Percentiles rank a stretch among this genome's conserved stretches.
These are phyloP conservation scores for Lentinula sp. DNA, from an alignment of 768 basidiomycete species.

Conservation along the genomic window DNA sequence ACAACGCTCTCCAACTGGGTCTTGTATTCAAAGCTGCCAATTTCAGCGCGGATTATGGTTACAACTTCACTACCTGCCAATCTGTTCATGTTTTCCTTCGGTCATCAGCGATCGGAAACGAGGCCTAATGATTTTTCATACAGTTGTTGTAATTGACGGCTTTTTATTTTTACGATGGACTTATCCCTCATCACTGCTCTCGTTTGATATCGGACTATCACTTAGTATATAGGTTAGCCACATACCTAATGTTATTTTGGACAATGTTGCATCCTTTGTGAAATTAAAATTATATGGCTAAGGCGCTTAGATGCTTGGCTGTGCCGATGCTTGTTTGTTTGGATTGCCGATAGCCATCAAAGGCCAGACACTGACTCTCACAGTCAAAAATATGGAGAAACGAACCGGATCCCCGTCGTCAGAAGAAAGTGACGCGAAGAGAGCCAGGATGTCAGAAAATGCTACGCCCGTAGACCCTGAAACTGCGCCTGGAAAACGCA, in stretches of 20 bases:
- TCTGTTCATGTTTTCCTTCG: neutral
- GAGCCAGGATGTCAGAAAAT: constrained; percentile 40
- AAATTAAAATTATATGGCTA: neutral
- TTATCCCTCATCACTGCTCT: neutral
- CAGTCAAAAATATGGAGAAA: constrained; percentile 1
- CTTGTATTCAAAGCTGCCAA: neutral
- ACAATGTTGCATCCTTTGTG: neutral
- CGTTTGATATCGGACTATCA: neutral
- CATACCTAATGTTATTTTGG: neutral
- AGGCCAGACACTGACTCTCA: neutral
- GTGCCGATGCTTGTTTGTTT: neutral
- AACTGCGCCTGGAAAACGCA: constrained; percentile 76
- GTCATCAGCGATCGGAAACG: neutral
- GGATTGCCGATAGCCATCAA: neutral
- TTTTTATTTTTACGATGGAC: neutral
- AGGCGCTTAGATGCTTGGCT: neutral
- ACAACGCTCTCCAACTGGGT: neutral
- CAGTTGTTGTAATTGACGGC: neutral
- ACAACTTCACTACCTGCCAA: neutral
- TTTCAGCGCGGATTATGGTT: neutral
- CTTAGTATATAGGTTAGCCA: neutral
- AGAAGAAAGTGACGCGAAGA: constrained; percentile 5
- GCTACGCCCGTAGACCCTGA: constrained; percentile 74
- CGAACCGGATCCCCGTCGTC: constrained; percentile 2
- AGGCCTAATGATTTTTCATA: neutral